Percentiles rank a stretch among this genome's conserved stretches.
These are phyloP conservation scores for Prunus campanulata DNA, from an alignment of 306 rosid genomes.

Conservation along the genomic window DNA sequence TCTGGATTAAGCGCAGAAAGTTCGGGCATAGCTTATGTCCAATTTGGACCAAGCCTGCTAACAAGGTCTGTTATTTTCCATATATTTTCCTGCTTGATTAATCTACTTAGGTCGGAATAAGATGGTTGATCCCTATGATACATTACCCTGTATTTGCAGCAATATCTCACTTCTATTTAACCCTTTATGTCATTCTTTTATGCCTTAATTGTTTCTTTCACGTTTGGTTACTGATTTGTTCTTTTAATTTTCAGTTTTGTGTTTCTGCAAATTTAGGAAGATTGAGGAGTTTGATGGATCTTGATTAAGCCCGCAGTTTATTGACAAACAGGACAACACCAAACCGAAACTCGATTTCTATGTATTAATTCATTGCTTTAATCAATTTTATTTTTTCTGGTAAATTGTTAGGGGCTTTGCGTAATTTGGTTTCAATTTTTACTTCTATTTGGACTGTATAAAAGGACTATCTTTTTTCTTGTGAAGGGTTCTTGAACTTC, in stretches of 20 bases:
- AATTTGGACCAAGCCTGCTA: too few species aligned
- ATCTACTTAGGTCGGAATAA: too few species aligned
- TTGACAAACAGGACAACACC: slow-evolving; percentile 53
- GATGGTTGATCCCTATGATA: too few species aligned
- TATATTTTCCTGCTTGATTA: too few species aligned
- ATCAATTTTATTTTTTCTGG: not conserved
- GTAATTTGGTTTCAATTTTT: not conserved
- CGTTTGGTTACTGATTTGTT: not conserved
- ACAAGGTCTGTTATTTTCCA: too few species aligned
- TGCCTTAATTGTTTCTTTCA: not conserved
- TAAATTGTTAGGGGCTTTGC: not conserved
- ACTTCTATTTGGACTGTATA: not conserved
- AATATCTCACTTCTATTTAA: not conserved
- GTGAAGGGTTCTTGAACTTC: not conserved
- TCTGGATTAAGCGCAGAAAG: too few species aligned
- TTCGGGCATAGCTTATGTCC: too few species aligned
- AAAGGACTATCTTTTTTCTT: too few species aligned
- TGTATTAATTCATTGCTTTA: slow-evolving; percentile 24
- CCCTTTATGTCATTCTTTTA: not conserved
- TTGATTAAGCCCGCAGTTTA: slow-evolving; percentile 81
- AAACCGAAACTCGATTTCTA: slow-evolving; percentile 28
- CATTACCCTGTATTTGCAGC: not conserved
- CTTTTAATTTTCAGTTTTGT: not conserved
- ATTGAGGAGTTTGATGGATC: slow-evolving; percentile 95
- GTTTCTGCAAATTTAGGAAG: slow-evolving; percentile 44